A percentile compares a stretch with the other conserved stretches of the same genome.
Evolutionary conservation across 2,329 filamentous ascomycete genomes (phyloP).

Genomic region (Helminthosporium solani): DNA sequence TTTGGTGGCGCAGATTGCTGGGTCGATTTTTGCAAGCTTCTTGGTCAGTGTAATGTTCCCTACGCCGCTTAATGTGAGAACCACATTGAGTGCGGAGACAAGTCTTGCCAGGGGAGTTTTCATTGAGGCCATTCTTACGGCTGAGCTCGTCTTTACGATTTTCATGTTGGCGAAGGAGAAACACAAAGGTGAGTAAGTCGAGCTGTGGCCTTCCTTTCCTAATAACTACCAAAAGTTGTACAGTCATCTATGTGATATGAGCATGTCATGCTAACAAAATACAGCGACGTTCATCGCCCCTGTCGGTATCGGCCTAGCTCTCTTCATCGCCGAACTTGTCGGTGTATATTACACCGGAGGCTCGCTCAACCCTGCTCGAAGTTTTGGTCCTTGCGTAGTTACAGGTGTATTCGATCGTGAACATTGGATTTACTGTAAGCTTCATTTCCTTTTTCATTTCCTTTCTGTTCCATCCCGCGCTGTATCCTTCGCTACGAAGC

Average conservation of each 20-base stretch:
- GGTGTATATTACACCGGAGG: conserved; percentile 50
- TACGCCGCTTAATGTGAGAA: conserved; percentile 48
- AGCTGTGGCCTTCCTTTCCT: not conserved
- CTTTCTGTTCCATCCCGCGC: not conserved
- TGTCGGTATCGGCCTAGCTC: conserved; percentile 66
- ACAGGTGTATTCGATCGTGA: conserved; percentile 40
- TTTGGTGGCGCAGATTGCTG: conserved; percentile 48
- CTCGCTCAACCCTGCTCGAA: conserved; percentile 47
- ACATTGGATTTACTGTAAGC: conserved; percentile 51
- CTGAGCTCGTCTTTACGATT: conserved; percentile 34
- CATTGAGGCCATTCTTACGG: conserved; percentile 42
- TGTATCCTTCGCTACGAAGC: not conserved
- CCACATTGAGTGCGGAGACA: conserved; percentile 46
- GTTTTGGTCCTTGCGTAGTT: conserved; percentile 47
- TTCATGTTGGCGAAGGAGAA: conserved; percentile 68
- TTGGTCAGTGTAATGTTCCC: conserved; percentile 50
- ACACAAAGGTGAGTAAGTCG: conserved; percentile 50
- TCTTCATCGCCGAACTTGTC: conserved; percentile 61
- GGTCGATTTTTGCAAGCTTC: conserved; percentile 47
- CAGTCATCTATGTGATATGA: not conserved
- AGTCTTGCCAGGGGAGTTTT: conserved; percentile 48
- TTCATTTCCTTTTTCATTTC: not conserved
- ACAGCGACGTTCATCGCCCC: conserved; percentile 65
- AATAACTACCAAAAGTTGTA: too few relatives aligned
- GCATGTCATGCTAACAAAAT: not conserved